phyloP scores from a whole-genome alignment of 2,329 filamentous ascomycete species.

The Teratosphaeria viscida region DNA sequence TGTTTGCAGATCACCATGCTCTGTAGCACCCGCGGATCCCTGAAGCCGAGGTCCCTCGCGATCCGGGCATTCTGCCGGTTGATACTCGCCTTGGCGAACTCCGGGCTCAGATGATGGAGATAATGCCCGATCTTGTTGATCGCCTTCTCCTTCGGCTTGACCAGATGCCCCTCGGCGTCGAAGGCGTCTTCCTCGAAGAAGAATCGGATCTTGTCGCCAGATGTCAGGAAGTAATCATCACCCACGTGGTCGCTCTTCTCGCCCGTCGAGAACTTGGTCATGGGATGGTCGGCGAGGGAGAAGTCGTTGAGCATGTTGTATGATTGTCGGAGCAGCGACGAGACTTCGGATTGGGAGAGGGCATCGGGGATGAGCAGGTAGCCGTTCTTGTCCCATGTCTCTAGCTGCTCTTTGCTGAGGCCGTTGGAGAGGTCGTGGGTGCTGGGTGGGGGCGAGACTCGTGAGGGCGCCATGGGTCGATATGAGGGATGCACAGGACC shows the following conservation, averaged over 20 bases:
- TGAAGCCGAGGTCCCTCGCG: slow-evolving; percentile 61
- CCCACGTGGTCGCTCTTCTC: slow-evolving; percentile 68
- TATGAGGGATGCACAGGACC: background rate
- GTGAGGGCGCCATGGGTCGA: background rate
- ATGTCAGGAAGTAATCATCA: slow-evolving; percentile 85
- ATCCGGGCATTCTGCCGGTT: slow-evolving; percentile 50
- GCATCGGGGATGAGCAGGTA: slow-evolving; percentile 80
- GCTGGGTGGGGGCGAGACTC: background rate
- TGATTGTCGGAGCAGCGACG: slow-evolving; percentile 63
- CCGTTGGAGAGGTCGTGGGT: slow-evolving; percentile 29
- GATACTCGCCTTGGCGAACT: slow-evolving; percentile 42
- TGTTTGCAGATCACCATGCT: slow-evolving; percentile 99
- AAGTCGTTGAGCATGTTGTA: slow-evolving; percentile 64
- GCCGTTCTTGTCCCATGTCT: slow-evolving; percentile 68
- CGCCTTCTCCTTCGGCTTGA: slow-evolving; percentile 69
- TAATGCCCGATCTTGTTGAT: slow-evolving; percentile 60
- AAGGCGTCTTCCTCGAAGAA: slow-evolving; percentile 97
- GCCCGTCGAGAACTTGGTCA: slow-evolving; percentile 89
- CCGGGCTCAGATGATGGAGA: slow-evolving; percentile 36
- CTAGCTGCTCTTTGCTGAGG: slow-evolving; percentile 61
- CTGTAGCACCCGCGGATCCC: slow-evolving; percentile 69
- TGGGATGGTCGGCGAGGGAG: slow-evolving; percentile 70
- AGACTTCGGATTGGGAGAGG: slow-evolving; percentile 55
- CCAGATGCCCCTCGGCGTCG: slow-evolving; percentile 49
- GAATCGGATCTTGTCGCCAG: slow-evolving; percentile 86